Evolutionary conservation across 2,329 filamentous ascomycete genomes (phyloP), one percentile per base, ranked within the genome.

Genomic region (Sporothrix dimorphospora): DNA sequence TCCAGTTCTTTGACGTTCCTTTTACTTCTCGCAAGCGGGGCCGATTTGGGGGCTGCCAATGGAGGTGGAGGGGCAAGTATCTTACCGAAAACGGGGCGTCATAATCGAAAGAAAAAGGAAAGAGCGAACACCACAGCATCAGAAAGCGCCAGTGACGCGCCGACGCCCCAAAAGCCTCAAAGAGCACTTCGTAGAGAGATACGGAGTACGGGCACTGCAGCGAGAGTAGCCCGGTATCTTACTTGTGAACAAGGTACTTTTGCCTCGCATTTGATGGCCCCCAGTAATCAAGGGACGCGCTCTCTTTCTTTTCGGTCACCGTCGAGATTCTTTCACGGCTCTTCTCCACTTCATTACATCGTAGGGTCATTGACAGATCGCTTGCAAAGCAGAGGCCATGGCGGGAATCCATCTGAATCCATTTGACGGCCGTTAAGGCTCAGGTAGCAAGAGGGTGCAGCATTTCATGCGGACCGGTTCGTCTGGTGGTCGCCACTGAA

Each of bases 1-100:
- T 45, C 16, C 59, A 65, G 63, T 67, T 51, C 63, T 67, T 51
- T 51, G 42, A 51, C 42, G 42, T 67, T 67, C 63, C 63, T 67
- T 67, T 34, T 14, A 49, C 63, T 67, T 67, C 63, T 67, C 63
- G 16, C 42, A 27, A 67, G 63, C 42, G 63, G 61, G 63, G 63
- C 63, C 49, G 63, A 49, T 49, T 38, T n/a, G n/a, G 27, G 42
- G 24, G 63, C 63, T 49, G 42, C 45, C 27, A 65, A 45, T 65
- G 11, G 59, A 40, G 21, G 27, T 65, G n/a, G 59, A 38, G 38
- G 59, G 34, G 34, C 57, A 65, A 38, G 59, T 65, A 65, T 21
- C 21, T 4, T 16, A 45, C n/a, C n/a, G n/a, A 19, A 65, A 45
- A 53, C 3, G 38, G 59, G 59, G 59, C 59, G 59, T 45, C 59